phyloP scores from a whole-genome alignment of 106 monocot species.

The Alisma plantagoaquatica region DNA sequence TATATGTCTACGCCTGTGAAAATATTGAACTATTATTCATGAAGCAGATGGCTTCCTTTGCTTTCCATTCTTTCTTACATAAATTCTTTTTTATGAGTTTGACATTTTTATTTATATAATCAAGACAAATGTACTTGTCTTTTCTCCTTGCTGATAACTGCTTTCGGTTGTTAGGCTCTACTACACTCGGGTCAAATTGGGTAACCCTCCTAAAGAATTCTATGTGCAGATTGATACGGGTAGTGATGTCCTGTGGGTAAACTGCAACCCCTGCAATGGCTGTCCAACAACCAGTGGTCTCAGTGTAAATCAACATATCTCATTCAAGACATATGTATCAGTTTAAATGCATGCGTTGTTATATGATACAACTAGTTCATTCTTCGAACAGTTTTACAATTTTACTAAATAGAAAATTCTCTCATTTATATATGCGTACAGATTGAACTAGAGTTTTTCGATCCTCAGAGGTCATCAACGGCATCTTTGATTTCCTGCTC shows the following conservation, averaged over 20 bases:
- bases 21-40: too few species aligned
- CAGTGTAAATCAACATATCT: constrained; percentile 35
- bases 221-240: constrained; percentile 16
- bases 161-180: too few species aligned
- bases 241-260: constrained; percentile 74
- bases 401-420: background rate
- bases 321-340: background rate
- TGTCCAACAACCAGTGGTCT: constrained; percentile 62
- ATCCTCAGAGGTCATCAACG: constrained; percentile 44
- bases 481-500: constrained; percentile 46
- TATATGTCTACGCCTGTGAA: too few species aligned
- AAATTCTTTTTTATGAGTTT: too few species aligned
- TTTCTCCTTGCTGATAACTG: too few species aligned
- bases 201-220: constrained; percentile 18
- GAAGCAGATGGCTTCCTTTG: too few species aligned
- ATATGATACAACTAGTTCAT: background rate
- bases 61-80: too few species aligned
- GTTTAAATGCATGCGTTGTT: background rate
- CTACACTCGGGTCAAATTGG: constrained; percentile 2
- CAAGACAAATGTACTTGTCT: too few species aligned
- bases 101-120: too few species aligned
- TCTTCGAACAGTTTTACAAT: background rate
- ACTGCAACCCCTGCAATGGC: constrained; percentile 54
- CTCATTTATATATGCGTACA: constrained; percentile 9
- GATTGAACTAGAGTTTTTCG: constrained; percentile 59